Evolutionary conservation across 805 yeast species (phyloP).

Genomic region (Blastobotrys parvus): DNA sequence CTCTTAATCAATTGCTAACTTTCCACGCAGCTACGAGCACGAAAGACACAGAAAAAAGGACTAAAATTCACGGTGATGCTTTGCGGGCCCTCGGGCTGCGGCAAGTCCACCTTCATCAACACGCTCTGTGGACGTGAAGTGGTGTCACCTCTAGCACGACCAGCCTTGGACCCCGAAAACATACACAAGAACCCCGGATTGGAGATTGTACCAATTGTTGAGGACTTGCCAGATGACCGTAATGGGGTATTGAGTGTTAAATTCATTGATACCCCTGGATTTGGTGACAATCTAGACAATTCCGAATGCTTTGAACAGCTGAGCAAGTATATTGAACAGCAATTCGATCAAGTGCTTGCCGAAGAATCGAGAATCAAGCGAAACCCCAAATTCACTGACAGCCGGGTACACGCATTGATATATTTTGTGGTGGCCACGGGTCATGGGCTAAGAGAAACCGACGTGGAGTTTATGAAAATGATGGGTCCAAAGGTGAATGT

Average conservation of each 20-base stretch:
- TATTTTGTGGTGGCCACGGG: slow-evolving; percentile 62
- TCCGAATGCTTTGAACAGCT: slow-evolving; percentile 42
- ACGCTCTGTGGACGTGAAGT: slow-evolving; percentile 79
- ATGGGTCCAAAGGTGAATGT: slow-evolving; percentile 75
- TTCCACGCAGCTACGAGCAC: slow-evolving; percentile 47
- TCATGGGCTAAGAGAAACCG: slow-evolving; percentile 55
- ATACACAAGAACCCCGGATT: slow-evolving; percentile 32
- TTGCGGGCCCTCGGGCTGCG: slow-evolving; percentile 83
- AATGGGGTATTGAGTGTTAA: slow-evolving; percentile 61
- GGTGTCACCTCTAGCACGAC: slow-evolving; percentile 19
- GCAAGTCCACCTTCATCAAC: slow-evolving; percentile 88
- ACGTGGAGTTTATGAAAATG: slow-evolving; percentile 67
- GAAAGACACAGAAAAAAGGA: slow-evolving; percentile 74
- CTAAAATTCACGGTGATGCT: slow-evolving; percentile 81
- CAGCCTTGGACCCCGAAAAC: slow-evolving; percentile 21
- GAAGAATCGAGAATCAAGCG: slow-evolving; percentile 74
- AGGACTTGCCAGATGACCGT: slow-evolving; percentile 44
- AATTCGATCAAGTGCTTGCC: slow-evolving; percentile 61
- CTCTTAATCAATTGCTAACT: too few species aligned
- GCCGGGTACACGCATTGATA: slow-evolving; percentile 67
- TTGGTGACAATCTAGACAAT: slow-evolving; percentile 70
- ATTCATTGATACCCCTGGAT: slow-evolving; percentile 65
- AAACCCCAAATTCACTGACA: slow-evolving; percentile 62
- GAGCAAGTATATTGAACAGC: slow-evolving; percentile 54
- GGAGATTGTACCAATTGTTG: slow-evolving; percentile 28